Conservation (phyloP, 805 yeast genomes). For the Saturnispora mendoncae region DNA sequence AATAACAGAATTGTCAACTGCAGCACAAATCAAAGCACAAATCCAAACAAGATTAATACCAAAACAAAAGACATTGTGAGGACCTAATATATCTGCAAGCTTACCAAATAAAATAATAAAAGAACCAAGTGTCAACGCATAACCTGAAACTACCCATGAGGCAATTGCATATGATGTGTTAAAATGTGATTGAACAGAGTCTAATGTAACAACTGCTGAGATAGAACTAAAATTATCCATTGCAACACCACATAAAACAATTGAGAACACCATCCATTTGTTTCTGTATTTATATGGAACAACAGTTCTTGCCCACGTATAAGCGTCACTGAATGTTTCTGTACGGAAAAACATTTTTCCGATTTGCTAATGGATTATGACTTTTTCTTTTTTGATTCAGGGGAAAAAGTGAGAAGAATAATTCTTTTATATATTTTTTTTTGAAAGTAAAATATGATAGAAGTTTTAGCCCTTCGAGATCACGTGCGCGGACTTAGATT, state of each 20-base stretch:
- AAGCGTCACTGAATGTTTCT: background rate
- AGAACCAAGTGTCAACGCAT: conserved; percentile 37
- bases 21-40: conserved; percentile 29
- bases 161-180: conserved; percentile 29
- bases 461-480: too few species aligned
- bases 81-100: conserved; percentile 35
- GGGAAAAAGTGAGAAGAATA: too few species aligned
- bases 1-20: conserved; percentile 27
- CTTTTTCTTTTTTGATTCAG: too few species aligned
- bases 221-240: conserved; percentile 24
- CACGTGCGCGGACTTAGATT: too few species aligned
- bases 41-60: conserved; percentile 17
- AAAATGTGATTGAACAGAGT: conserved; percentile 30
- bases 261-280: conserved; percentile 14
- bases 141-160: conserved; percentile 36
- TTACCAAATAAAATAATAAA: conserved; percentile 37
- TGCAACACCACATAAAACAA: conserved; percentile 11
- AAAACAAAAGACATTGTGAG: conserved; percentile 24
- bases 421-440: too few species aligned
- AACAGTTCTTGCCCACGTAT: conserved; percentile 9
- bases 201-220: conserved; percentile 19
- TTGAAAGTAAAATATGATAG: too few species aligned
- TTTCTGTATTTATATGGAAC: conserved; percentile 15
- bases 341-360: background rate
- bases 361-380: too few species aligned